These are phyloP conservation scores for Zygoascus ofunaensis DNA, from an alignment of 805 yeast species.

Conservation along the genomic window DNA sequence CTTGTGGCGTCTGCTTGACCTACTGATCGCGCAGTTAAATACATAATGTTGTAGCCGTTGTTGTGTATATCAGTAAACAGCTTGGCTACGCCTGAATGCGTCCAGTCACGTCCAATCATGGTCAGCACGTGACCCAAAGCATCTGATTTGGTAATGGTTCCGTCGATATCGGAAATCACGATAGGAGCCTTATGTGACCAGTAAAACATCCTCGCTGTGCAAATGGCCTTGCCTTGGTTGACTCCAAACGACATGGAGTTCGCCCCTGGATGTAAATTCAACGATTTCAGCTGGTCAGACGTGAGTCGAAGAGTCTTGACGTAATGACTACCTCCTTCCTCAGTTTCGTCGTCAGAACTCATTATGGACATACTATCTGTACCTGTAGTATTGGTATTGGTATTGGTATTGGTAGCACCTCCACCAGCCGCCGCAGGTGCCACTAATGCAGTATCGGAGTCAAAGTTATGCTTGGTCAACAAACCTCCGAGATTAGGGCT, in stretches of 20 bases:
- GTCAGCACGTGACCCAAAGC: constrained; percentile 94
- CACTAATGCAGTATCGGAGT: constrained; percentile 8
- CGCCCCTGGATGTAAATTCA: constrained; percentile 68
- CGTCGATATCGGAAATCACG: constrained; percentile 95
- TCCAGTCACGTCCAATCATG: constrained; percentile 95
- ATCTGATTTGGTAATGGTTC: constrained; percentile 95
- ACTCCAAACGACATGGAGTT: constrained; percentile 74
- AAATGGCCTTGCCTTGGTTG: constrained; percentile 70
- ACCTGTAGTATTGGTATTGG: neutral
- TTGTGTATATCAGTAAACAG: constrained; percentile 75
- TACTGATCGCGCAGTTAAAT: constrained; percentile 87
- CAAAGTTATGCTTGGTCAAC: constrained; percentile 7
- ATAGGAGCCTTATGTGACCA: constrained; percentile 84
- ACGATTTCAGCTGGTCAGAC: constrained; percentile 71
- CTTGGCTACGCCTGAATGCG: constrained; percentile 91
- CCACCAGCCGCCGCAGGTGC: constrained; percentile 5
- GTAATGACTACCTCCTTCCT: constrained; percentile 30
- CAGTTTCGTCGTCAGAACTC: constrained; percentile 13
- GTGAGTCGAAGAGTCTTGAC: constrained; percentile 87
- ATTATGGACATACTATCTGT: too few species aligned
- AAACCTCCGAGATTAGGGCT: neutral
- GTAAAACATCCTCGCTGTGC: constrained; percentile 62
- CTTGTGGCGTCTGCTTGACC: constrained; percentile 93
- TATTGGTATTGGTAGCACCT: constrained; percentile 10
- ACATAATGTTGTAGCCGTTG: constrained; percentile 90